phyloP scores from a whole-genome alignment of 306 rosid species.

The Hylodesmum podocarpum region DNA sequence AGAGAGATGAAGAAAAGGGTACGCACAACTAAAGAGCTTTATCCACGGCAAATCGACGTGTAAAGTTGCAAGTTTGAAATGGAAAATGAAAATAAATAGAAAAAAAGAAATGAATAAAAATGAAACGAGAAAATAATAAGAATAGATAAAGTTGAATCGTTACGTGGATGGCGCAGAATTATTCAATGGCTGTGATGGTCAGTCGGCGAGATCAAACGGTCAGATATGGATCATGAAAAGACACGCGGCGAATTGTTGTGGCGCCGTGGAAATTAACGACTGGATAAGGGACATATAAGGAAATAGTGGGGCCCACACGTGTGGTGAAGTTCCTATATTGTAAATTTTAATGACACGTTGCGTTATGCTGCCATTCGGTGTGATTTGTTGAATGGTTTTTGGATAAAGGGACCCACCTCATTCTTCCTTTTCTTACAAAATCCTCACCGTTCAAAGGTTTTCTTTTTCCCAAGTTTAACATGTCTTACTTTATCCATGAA shows the following conservation, averaged over 20 bases:
- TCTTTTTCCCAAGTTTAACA: no score
- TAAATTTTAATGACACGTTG: slow-evolving; percentile 21
- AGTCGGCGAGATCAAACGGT: slow-evolving; percentile 30
- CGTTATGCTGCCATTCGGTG: background rate
- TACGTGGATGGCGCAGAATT: background rate
- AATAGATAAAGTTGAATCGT: slow-evolving; percentile 26
- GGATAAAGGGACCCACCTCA: slow-evolving; percentile 21
- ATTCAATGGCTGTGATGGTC: slow-evolving; percentile 11
- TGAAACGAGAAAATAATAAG: background rate
- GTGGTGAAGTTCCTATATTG: background rate
- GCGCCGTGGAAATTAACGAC: background rate
- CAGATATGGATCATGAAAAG: background rate
- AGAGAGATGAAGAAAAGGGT: slow-evolving; percentile 15
- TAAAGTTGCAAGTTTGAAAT: slow-evolving; percentile 11
- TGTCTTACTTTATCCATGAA: no score
- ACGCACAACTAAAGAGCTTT: background rate
- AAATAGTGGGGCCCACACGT: background rate
- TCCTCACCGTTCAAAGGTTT: slow-evolving; percentile 7
- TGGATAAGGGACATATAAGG: slow-evolving; percentile 32
- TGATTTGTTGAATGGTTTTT: background rate
- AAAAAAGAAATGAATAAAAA: background rate
- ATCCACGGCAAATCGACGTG: slow-evolving; percentile 30
- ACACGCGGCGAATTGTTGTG: background rate
- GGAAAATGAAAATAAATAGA: background rate
- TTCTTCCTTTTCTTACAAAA: background rate